These are phyloP conservation scores for Tylopilus rubrobrunneus DNA, from an alignment of 768 basidiomycete species.

Conservation along the genomic window DNA sequence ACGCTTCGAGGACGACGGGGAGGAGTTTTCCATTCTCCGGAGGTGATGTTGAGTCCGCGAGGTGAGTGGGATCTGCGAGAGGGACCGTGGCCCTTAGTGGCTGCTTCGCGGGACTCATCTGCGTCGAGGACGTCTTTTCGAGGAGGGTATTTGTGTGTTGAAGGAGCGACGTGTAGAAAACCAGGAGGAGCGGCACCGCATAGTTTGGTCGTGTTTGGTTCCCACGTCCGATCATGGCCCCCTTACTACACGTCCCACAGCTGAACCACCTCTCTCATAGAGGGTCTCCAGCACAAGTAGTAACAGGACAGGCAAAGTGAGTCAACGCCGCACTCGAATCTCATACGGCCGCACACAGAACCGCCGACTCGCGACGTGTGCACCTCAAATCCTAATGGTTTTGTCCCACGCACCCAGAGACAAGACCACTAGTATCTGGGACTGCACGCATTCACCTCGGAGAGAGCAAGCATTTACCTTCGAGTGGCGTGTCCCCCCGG, in stretches of 20 bases:
- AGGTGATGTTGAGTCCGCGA: conserved; percentile 62
- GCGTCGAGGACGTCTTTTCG: conserved; percentile 67
- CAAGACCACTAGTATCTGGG: too few species aligned
- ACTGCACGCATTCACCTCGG: too few species aligned
- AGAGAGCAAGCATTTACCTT: background rate
- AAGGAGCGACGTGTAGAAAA: conserved; percentile 32
- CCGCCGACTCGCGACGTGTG: background rate
- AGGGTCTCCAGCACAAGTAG: too few species aligned
- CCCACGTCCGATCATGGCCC: background rate
- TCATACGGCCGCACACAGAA: background rate
- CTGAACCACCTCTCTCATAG: too few species aligned
- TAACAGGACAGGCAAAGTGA: too few species aligned
- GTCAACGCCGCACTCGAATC: too few species aligned
- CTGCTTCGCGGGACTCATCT: conserved; percentile 65
- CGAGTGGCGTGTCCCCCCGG: background rate
- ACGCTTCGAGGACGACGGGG: conserved; percentile 61
- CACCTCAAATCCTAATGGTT: background rate
- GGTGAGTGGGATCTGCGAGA: conserved; percentile 43
- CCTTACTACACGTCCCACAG: too few species aligned
- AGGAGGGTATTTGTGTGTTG: conserved; percentile 54
- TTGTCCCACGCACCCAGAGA: too few species aligned
- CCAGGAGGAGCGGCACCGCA: conserved; percentile 51
- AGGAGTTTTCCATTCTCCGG: conserved; percentile 79
- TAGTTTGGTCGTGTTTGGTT: background rate
- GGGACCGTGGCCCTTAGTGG: conserved; percentile 59